These are phyloP conservation scores for Monosporascus sp. DNA, from an alignment of 2,329 filamentous ascomycete genomes.

Conservation along the genomic window DNA sequence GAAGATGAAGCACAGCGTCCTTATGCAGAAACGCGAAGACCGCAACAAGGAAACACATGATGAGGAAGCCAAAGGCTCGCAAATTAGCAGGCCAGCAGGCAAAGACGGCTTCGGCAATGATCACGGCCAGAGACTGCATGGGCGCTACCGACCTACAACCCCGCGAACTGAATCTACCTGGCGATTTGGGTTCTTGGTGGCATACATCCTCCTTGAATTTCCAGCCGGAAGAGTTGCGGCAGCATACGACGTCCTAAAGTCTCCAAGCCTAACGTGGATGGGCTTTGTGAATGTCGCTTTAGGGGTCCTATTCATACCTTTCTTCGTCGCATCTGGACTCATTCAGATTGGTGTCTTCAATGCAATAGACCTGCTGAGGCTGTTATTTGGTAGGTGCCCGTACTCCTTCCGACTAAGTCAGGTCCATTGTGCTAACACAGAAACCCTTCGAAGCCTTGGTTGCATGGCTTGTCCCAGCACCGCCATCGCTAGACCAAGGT, in stretches of 20 bases:
- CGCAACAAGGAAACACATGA: background rate
- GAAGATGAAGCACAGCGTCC: slow-evolving; percentile 1
- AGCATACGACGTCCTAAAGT: background rate
- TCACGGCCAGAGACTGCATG: background rate
- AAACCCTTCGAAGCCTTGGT: background rate
- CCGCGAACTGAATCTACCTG: background rate
- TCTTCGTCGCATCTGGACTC: background rate
- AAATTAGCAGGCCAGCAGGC: too few relatives aligned
- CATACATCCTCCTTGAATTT: slow-evolving; percentile 1
- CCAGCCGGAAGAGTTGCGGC: background rate
- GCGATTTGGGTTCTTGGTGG: slow-evolving; percentile 1
- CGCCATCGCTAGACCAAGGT: background rate
- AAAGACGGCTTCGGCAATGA: background rate
- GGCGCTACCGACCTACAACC: too few relatives aligned
- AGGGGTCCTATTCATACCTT: background rate
- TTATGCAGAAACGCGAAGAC: background rate
- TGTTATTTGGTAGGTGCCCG: background rate
- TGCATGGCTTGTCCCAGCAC: background rate
- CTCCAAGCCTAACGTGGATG: background rate
- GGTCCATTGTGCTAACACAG: background rate
- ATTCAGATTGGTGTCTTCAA: background rate
- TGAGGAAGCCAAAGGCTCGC: background rate
- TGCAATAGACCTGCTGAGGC: background rate
- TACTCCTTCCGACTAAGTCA: background rate
- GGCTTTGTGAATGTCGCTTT: background rate